Evolutionary conservation across 805 yeast genomes (phyloP), one percentile per base, ranked within the genome.

Genomic region (Ogataea wickerhamii): DNA sequence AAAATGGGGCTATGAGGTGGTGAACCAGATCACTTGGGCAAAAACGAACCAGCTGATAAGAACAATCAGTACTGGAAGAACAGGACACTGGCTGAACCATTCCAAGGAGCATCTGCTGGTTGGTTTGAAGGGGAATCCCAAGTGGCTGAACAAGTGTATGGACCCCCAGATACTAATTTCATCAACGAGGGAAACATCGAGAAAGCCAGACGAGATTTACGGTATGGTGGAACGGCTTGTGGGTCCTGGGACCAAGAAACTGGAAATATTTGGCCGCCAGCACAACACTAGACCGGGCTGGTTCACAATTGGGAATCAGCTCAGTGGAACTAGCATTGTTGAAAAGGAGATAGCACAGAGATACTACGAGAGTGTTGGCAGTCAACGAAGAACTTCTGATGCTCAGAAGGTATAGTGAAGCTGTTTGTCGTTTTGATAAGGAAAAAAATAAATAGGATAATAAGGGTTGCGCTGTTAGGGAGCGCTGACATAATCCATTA

Each of bases 1-100:
- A 4, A 77, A 74, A 41, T 88, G 96, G 96, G 97, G 97, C 1
- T 89, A 89, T 56, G 56, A 62, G 25, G 76, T 82, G 4, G 64
- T 76, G 17, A 91, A 88, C 58, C 97, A 89, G 57, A 61, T 89
- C 44, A 75, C 89, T 6, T 89, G 98, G 98, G 74, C 87, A 42
- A 89, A 89, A 59, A 78, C 93, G 4, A 89, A 89, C 58, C 97
- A 91, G 57, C 63, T 91, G 44, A 77, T 82, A 16, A 68, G 95
- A 43, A 89, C 96, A 0, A 88, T 89, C 29, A 88, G 94, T 43
- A 91, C 98, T 0, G 98, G 98, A 1, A 67, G 97, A 47, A 89
- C 98, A 0, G 98, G 98, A 0, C 98, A 89, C 58, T 89, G 98
- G 98, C 68, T 89, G 37, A 89, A 89, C 56, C 98, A 89, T 61